Evolutionary conservation across 345 rosid genomes (phyloP).

Genomic region (Sonneratia caseolaris): DNA sequence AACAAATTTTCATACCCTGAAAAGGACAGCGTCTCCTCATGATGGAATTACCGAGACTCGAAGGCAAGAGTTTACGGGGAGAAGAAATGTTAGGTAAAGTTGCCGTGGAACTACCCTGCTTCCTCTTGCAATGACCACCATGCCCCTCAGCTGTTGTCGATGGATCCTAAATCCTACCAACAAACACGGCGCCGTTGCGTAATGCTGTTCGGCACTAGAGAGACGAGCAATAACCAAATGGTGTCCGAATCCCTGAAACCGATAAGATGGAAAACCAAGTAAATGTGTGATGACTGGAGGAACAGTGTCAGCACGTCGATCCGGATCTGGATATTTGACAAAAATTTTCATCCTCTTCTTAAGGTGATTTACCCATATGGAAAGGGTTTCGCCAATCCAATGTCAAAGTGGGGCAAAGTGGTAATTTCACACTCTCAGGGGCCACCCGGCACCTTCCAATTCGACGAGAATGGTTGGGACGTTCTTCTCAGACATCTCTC

Average conservation of each 20-base stretch:
- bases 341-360: background rate
- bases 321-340: too few species aligned
- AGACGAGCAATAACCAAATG: too few species aligned
- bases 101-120: background rate
- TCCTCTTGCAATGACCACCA: background rate
- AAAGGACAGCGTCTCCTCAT: background rate
- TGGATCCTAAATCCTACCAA: too few species aligned
- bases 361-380: too few species aligned
- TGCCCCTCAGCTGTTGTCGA: background rate
- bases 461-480: conserved; percentile 24
- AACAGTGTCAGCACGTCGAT: too few species aligned
- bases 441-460: background rate
- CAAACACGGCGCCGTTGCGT: too few species aligned
- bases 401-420: background rate
- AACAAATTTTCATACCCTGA: background rate
- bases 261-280: too few species aligned
- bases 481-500: conserved; percentile 30
- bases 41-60: background rate
- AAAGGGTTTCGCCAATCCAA: background rate
- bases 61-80: background rate
- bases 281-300: too few species aligned
- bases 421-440: background rate
- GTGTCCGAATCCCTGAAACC: too few species aligned
- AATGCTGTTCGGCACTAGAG: too few species aligned
- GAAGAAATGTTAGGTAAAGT: background rate